phyloP scores from a whole-genome alignment of 768 basidiomycete species.

The Exidia glandulosa region DNA sequence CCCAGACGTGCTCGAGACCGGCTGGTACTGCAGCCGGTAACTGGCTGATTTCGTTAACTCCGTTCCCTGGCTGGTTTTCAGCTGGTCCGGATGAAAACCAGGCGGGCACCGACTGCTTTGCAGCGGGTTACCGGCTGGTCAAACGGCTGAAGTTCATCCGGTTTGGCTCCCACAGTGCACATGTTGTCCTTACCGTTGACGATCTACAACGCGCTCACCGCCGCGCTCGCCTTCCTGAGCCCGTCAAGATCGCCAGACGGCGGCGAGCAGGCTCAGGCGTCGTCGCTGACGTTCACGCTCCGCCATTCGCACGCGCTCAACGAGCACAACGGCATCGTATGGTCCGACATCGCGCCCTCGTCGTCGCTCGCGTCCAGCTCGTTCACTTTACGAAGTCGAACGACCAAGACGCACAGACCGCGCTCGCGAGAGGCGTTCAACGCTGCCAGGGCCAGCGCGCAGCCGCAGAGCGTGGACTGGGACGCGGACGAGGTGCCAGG shows the following conservation, averaged over 20 bases:
- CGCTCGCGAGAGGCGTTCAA: neutral
- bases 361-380: neutral
- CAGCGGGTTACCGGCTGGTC: no score
- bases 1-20: no score
- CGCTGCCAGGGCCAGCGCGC: neutral
- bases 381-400: neutral
- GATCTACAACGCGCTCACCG: neutral
- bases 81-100: no score
- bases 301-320: neutral
- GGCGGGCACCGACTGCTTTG: no score
- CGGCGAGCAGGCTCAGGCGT: no score
- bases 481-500: conserved; percentile 58
- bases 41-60: no score
- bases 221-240: neutral
- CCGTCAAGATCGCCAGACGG: no score
- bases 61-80: no score
- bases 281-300: neutral
- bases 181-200: no score
- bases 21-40: no score
- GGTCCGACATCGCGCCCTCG: neutral
- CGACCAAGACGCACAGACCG: neutral
- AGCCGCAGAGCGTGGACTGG: conserved; percentile 33
- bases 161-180: no score
- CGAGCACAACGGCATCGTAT: neutral
- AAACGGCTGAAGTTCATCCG: no score